Conservation (phyloP, 148 eudicot species). For the Silene latifolia region DNA sequence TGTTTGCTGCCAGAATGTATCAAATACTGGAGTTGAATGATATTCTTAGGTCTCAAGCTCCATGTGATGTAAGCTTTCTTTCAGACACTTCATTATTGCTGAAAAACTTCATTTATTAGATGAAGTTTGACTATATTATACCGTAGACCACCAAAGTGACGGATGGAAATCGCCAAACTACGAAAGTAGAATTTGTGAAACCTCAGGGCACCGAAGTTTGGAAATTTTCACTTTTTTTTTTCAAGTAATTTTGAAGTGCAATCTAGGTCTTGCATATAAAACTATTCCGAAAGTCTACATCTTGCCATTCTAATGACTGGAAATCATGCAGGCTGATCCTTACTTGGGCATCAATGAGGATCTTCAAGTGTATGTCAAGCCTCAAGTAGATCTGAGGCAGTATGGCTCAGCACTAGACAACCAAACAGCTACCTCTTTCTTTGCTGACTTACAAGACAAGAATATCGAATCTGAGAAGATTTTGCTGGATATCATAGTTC, state of each 20-base stretch:
- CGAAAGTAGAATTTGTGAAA: neutral
- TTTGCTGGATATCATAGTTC: slow-evolving; percentile 44
- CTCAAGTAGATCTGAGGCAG: slow-evolving; percentile 44
- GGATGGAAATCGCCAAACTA: too few relatives aligned
- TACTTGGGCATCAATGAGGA: slow-evolving; percentile 68
- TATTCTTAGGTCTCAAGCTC: slow-evolving; percentile 42
- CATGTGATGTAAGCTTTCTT: slow-evolving; percentile 54
- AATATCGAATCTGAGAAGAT: slow-evolving; percentile 43
- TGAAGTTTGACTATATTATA: too few relatives aligned
- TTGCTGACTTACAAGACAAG: slow-evolving; percentile 44
- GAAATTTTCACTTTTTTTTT: too few relatives aligned
- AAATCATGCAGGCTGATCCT: slow-evolving; percentile 60
- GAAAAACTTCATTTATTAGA: too few relatives aligned
- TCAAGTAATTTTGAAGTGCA: neutral
- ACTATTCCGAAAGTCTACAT: neutral
- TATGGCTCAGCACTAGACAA: slow-evolving; percentile 63
- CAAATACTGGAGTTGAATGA: slow-evolving; percentile 59
- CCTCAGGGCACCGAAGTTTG: neutral
- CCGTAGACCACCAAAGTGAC: too few relatives aligned
- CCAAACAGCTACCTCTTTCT: slow-evolving; percentile 45
- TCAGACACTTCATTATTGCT: neutral
- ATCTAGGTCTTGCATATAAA: neutral
- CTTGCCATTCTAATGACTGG: neutral
- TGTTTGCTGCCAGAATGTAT: slow-evolving; percentile 73
- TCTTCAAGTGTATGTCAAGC: slow-evolving; percentile 66